Conservation (phyloP, 768 basidiomycete species). For the Lactarius hengduanensis region DNA sequence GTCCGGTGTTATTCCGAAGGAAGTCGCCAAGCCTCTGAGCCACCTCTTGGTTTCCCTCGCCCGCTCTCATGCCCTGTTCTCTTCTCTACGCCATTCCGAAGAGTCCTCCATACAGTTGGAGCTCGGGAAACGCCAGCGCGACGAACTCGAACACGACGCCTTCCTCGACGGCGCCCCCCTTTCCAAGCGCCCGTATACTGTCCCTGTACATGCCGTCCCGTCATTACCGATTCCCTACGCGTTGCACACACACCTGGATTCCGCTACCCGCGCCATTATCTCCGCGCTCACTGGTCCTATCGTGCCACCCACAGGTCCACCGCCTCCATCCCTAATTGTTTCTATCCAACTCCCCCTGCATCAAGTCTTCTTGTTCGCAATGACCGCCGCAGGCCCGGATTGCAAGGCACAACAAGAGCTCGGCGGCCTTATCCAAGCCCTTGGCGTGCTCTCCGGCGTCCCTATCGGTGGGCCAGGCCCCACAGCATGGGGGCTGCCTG, state of each 20-base stretch:
- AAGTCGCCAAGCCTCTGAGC: slow-evolving; percentile 55
- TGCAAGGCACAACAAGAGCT: slow-evolving; percentile 68
- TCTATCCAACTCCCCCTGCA: slow-evolving; percentile 72
- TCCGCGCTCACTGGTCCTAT: slow-evolving; percentile 40
- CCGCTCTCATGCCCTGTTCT: slow-evolving; percentile 63
- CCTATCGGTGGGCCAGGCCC: slow-evolving; percentile 49
- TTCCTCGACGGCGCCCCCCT: slow-evolving; percentile 37
- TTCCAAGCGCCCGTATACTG: slow-evolving; percentile 29
- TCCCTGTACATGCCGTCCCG: slow-evolving; percentile 26
- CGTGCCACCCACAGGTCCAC: slow-evolving; percentile 35
- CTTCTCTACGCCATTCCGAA: slow-evolving; percentile 60
- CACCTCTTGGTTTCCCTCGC: slow-evolving; percentile 64
- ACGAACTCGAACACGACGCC: slow-evolving; percentile 36
- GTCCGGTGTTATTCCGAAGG: slow-evolving; percentile 50
- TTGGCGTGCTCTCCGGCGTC: slow-evolving; percentile 76
- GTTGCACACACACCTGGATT: slow-evolving; percentile 55
- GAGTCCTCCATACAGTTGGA: slow-evolving; percentile 61
- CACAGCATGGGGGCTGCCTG: slow-evolving; percentile 38
- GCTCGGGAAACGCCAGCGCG: slow-evolving; percentile 75
- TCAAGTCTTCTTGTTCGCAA: slow-evolving; percentile 74
- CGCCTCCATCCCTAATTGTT: slow-evolving; percentile 56
- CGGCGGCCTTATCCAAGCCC: slow-evolving; percentile 76
- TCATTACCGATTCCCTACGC: slow-evolving; percentile 36
- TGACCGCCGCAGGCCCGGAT: slow-evolving; percentile 54
- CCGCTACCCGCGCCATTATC: slow-evolving; percentile 58